A percentile compares a stretch with the other conserved stretches of the same genome.
Evolutionary conservation across 139 green algal species (phyloP).

Genomic region (Microglena sp.): DNA sequence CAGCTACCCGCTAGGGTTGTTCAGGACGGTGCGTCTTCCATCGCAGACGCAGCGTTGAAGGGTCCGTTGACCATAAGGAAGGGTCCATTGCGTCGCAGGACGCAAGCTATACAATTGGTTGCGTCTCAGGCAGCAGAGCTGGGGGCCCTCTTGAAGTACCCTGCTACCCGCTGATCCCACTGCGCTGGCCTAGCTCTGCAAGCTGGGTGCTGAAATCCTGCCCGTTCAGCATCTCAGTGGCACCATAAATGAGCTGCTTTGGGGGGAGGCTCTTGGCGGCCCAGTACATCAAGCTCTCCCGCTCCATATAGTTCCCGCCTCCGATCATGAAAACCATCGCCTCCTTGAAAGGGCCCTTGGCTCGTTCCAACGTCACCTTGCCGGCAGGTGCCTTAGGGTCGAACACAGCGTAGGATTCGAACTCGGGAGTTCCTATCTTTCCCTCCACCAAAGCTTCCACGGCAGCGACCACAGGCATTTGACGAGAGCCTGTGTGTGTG

Average conservation of each 20-base stretch:
- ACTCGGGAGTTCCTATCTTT: slow-evolving; percentile 42
- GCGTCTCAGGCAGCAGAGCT: too few species aligned
- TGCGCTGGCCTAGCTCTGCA: slow-evolving; percentile 58
- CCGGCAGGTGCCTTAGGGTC: slow-evolving; percentile 70
- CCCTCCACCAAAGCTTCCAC: slow-evolving; percentile 88
- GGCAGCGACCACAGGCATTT: slow-evolving; percentile 68
- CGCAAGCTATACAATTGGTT: too few species aligned
- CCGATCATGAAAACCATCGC: slow-evolving; percentile 96
- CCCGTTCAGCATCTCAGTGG: slow-evolving; percentile 80
- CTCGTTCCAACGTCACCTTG: slow-evolving; percentile 16
- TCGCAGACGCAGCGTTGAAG: too few species aligned
- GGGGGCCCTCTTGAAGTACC: too few species aligned
- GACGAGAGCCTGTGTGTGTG: slow-evolving; percentile 29
- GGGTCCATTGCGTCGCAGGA: too few species aligned
- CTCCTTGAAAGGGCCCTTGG: slow-evolving; percentile 61
- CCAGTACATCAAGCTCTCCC: slow-evolving; percentile 64
- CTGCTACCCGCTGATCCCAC: too few species aligned
- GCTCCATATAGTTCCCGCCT: slow-evolving; percentile 93
- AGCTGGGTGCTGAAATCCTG: slow-evolving; percentile 71
- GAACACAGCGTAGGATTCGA: slow-evolving; percentile 71
- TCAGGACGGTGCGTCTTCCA: too few species aligned
- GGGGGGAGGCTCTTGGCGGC: slow-evolving; percentile 29
- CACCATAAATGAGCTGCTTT: slow-evolving; percentile 80
- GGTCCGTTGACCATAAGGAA: too few species aligned
- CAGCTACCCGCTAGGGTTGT: too few species aligned